Evolutionary conservation across 345 rosid species (phyloP).

Genomic region (Pugionium dolabratum): DNA sequence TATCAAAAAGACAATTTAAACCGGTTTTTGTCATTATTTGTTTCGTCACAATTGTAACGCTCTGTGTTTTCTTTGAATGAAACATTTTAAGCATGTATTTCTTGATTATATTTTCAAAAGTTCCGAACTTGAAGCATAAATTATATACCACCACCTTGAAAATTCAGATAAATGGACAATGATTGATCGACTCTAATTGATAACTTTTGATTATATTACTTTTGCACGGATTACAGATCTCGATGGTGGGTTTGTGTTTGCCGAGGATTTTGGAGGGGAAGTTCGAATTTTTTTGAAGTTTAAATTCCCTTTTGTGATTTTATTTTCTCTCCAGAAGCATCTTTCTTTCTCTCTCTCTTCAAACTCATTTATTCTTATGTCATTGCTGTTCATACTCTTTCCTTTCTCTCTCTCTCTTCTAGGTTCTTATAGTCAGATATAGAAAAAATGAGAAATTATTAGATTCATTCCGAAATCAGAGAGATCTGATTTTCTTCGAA

Average conservation of each 20-base stretch:
- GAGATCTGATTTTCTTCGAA: conserved; percentile 11
- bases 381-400: too few relatives aligned
- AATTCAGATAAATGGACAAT: background rate
- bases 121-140: background rate
- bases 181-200: background rate
- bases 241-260: conserved; percentile 10
- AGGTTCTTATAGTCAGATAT: background rate
- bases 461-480: conserved; percentile 1
- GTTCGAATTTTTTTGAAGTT: conserved; percentile 32
- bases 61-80: too few relatives aligned
- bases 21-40: background rate
- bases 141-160: too few relatives aligned
- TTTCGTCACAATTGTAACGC: background rate
- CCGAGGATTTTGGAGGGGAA: conserved; percentile 41
- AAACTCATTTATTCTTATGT: too few relatives aligned
- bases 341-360: background rate
- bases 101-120: too few relatives aligned
- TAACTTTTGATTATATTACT: background rate
- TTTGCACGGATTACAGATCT: too few relatives aligned
- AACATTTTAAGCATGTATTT: too few relatives aligned
- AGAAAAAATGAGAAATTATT: too few relatives aligned
- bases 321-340: background rate
- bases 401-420: background rate
- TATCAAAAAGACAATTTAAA: background rate
- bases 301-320: background rate